Evolutionary conservation across 2,329 filamentous ascomycete genomes (phyloP).

Genomic region (Diaporthe sp.): DNA sequence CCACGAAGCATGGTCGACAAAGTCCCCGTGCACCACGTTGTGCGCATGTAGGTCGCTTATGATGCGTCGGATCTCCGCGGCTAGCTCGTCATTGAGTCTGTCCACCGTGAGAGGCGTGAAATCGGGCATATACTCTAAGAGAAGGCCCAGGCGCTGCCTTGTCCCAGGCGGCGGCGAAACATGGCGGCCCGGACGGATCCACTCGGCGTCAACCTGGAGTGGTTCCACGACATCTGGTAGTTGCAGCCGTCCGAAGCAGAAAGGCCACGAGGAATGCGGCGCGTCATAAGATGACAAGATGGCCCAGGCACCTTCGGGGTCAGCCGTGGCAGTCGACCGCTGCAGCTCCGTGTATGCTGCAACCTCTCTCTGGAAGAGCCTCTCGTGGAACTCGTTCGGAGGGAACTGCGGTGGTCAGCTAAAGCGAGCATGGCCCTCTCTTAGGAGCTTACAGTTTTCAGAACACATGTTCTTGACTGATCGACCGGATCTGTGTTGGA

Average conservation of each 20-base stretch:
- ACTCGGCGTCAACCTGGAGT: background rate
- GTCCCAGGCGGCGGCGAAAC: background rate
- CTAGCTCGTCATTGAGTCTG: background rate
- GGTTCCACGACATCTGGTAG: background rate
- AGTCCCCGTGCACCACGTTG: background rate
- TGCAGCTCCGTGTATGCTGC: slow-evolving; percentile 2
- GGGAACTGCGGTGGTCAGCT: background rate
- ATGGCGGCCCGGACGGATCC: background rate
- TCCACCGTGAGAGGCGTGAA: background rate
- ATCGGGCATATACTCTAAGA: background rate
- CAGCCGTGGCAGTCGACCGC: background rate
- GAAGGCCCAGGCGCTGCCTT: background rate
- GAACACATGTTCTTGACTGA: background rate
- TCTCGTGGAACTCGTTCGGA: background rate
- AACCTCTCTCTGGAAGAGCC: background rate
- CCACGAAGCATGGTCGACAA: slow-evolving; percentile 3
- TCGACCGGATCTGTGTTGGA: background rate
- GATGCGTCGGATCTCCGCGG: background rate
- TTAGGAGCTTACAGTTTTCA: background rate
- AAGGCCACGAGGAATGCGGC: background rate
- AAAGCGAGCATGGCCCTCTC: background rate
- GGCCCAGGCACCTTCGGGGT: background rate
- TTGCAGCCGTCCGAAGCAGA: background rate
- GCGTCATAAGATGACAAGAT: background rate
- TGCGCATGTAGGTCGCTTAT: background rate